Conservation (phyloP, 805 yeast genomes). For the Scheffersomyces coipomensis region DNA sequence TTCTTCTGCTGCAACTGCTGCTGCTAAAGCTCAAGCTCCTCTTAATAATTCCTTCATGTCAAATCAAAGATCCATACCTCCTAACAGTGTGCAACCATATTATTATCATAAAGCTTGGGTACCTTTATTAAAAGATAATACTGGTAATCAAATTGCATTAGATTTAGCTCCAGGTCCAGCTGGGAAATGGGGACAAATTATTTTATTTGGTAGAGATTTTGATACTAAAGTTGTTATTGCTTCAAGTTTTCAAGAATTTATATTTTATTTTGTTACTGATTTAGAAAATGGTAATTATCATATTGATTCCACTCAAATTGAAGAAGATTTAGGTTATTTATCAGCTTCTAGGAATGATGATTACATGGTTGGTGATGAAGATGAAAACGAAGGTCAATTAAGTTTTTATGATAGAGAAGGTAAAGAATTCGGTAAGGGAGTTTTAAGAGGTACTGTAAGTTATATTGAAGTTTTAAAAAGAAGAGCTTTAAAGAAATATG, state of each 20-base stretch:
- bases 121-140: constrained; percentile 38
- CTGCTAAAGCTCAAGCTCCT: constrained; percentile 5
- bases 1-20: constrained; percentile 14
- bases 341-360: constrained; percentile 38
- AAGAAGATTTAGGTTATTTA: constrained; percentile 33
- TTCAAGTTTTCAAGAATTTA: constrained; percentile 34
- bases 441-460: constrained; percentile 27
- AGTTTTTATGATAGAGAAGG: constrained; percentile 34
- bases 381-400: constrained; percentile 45
- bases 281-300: constrained; percentile 41
- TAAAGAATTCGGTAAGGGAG: constrained; percentile 31
- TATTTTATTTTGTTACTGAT: constrained; percentile 36
- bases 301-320: constrained; percentile 35
- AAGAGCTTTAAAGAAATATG: constrained; percentile 39
- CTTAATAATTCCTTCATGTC: constrained; percentile 23
- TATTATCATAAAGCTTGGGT: constrained; percentile 42
- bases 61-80: constrained; percentile 37
- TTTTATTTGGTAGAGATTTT: constrained; percentile 43
- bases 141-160: constrained; percentile 43
- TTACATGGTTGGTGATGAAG: constrained; percentile 44
- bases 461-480: constrained; percentile 42
- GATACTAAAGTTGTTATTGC: constrained; percentile 44
- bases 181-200: constrained; percentile 43
- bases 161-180: constrained; percentile 40
- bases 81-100: constrained; percentile 33